Conservation (phyloP, 805 yeast genomes). For the Candida bentonensis region DNA sequence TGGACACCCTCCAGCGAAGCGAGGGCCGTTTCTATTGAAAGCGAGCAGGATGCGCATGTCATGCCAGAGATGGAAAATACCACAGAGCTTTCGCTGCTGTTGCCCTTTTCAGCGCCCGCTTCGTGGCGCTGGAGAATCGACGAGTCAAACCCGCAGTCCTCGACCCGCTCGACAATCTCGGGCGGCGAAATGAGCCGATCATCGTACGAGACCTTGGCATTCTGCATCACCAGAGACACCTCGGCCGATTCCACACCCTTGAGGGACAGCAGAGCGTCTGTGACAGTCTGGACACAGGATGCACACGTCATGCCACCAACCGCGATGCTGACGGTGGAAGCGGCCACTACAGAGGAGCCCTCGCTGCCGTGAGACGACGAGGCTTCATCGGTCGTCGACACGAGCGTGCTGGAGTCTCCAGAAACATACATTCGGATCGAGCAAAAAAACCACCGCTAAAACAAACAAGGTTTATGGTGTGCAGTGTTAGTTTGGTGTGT, state of each 20-base stretch:
- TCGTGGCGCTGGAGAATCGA: slow-evolving; percentile 7
- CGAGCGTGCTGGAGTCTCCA: slow-evolving; percentile 1
- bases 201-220: slow-evolving; percentile 45
- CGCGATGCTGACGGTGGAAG: slow-evolving; percentile 8
- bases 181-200: slow-evolving; percentile 21
- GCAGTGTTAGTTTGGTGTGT: too few relatives aligned
- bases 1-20: slow-evolving; percentile 32
- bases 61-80: slow-evolving; percentile 38
- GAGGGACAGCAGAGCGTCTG: slow-evolving; percentile 33
- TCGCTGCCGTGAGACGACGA: too few relatives aligned
- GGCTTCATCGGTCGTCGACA: background rate
- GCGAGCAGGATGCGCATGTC: slow-evolving; percentile 45
- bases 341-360: background rate
- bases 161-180: slow-evolving; percentile 39
- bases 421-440: background rate
- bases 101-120: slow-evolving; percentile 6
- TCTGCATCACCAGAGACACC: slow-evolving; percentile 66
- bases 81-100: background rate
- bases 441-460: too few relatives aligned
- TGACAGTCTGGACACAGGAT: slow-evolving; percentile 61
- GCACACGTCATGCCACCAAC: slow-evolving; percentile 87
- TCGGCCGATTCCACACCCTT: slow-evolving; percentile 40
- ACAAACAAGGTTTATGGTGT: too few relatives aligned
- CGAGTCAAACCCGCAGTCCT: slow-evolving; percentile 66
- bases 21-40: slow-evolving; percentile 36